Conservation (phyloP, 2,329 filamentous ascomycete genomes). For the Colletotrichum agaves region DNA sequence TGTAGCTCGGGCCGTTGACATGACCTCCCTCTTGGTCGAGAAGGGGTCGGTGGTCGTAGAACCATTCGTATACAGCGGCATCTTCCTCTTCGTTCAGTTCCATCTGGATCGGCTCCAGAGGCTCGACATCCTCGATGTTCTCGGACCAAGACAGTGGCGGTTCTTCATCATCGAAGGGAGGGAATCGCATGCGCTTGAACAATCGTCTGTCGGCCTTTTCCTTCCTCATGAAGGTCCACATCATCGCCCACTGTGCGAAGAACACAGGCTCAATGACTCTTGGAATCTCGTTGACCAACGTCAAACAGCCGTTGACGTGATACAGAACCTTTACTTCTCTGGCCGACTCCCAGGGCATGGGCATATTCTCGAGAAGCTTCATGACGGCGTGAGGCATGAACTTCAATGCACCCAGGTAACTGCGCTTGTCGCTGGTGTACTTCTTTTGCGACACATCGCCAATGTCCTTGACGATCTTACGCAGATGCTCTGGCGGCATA, state of each 20-base stretch:
- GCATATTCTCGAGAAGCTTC: conserved; percentile 99
- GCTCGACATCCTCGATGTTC: conserved; percentile 98
- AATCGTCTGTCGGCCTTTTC: conserved; percentile 96
- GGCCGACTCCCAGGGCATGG: conserved; percentile 98
- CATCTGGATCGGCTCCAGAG: conserved; percentile 97
- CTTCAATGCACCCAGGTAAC: conserved; percentile 95
- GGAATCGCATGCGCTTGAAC: conserved; percentile 99
- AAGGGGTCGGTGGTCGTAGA: conserved; percentile 93
- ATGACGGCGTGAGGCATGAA: conserved; percentile 99
- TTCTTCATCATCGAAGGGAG: conserved; percentile 98
- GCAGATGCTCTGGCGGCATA: conserved; percentile 97
- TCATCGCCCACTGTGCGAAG: conserved; percentile 98
- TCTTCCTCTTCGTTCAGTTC: conserved; percentile 96
- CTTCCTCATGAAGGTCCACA: conserved; percentile 98
- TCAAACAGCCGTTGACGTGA: conserved; percentile 97
- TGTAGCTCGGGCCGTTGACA: conserved; percentile 97
- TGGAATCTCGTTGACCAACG: conserved; percentile 94
- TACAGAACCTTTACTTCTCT: conserved; percentile 98
- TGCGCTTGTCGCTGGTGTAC: conserved; percentile 98
- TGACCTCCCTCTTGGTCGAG: conserved; percentile 80
- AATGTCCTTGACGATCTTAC: conserved; percentile 98
- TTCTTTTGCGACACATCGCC: conserved; percentile 99
- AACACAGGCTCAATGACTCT: conserved; percentile 98
- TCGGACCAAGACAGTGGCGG: conserved; percentile 98
- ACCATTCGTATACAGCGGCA: conserved; percentile 91